Percentiles rank a stretch among this genome's conserved stretches.
These are phyloP conservation scores for Puya raimondii DNA, from an alignment of 176 grass and related monocot genomes.

Conservation along the genomic window DNA sequence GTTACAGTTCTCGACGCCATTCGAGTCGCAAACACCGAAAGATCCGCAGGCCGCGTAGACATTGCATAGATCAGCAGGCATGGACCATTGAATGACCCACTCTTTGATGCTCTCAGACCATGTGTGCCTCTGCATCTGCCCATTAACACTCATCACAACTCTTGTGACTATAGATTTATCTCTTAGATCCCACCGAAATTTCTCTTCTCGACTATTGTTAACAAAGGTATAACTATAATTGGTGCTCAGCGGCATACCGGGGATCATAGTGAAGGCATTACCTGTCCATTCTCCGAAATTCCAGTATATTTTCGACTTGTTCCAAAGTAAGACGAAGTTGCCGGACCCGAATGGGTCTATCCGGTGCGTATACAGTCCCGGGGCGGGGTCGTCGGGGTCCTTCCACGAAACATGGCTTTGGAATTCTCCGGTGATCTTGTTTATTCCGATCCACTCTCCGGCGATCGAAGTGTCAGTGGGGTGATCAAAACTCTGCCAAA, in stretches of 20 bases:
- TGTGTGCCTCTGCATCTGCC: constrained; percentile 37
- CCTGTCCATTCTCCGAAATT: constrained; percentile 38
- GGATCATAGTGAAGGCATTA: constrained; percentile 31
- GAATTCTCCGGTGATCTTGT: constrained; percentile 24
- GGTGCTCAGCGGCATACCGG: constrained; percentile 13
- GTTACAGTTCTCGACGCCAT: constrained; percentile 26
- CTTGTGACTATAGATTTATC: constrained; percentile 13
- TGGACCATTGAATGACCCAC: constrained; percentile 32
- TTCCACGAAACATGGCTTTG: constrained; percentile 41
- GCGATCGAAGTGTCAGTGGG: constrained; percentile 62
- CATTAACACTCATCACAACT: constrained; percentile 40
- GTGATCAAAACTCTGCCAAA: constrained; percentile 73
- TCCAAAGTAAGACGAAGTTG: constrained; percentile 26
- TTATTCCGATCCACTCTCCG: constrained; percentile 39
- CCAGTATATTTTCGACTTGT: constrained; percentile 30
- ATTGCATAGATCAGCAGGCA: constrained; percentile 41
- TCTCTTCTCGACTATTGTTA: no score
- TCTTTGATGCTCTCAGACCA: constrained; percentile 10
- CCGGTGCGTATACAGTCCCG: constrained; percentile 36
- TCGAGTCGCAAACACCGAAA: constrained; percentile 41
- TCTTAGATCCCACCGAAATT: constrained; percentile 32
- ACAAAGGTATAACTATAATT: no score
- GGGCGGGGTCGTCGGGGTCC: constrained; percentile 34
- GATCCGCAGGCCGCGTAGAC: constrained; percentile 38
- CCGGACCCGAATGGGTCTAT: constrained; percentile 23